Base-by-base conservation (phyloP, 2,329 filamentous ascomycete genomes). In the Aspergillus unguis region DNA sequence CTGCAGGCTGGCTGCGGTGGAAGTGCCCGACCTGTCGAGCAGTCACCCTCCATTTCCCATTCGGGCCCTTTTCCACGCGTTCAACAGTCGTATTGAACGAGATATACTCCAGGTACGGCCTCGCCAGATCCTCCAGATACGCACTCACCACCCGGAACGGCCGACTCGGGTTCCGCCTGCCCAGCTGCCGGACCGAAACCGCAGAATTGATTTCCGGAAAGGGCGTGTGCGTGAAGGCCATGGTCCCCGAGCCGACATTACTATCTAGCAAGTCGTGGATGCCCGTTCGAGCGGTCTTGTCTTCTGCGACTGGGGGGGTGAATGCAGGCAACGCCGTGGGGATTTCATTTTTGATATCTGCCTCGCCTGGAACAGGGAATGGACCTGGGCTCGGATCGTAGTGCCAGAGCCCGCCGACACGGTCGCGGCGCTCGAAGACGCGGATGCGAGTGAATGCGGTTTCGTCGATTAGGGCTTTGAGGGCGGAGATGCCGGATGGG, bases 81-180 rank as follows among this genome's bases (percentile, higher is more conserved):
- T 69, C 67, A 1, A 71, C 66, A 2, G 67, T 65, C 6, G 68
- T 71, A 43, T 63, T 65, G 42, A 68, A 63, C 11, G 62, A 63
- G 7, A 68, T 56, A 0, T 66, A 52, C 26, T 68, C 61, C 8
- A 59, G 55, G 42, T 67, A 65, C 6, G 61, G 58, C 9, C 58
- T 54, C 40, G 63, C 63, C 3, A 65, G 45, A 32, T 64, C 60
- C 35, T 65, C 62, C 3, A 67, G 37, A 29, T 62, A 67, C 17
- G 52, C 54, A 3, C 52, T 40, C 2, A 67, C 57, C 4, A 65
- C 54, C 4, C 57, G 54, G 41, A 62, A 65, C 8, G 64, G 65
- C 3, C 63, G 53, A 5, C 56, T 60, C 4, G 63, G 59, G 41
- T 66, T 67, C 25, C 45, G 42, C 23, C 45, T 52, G 0, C 65